Percentiles rank a stretch among this genome's conserved stretches.
These are phyloP conservation scores for Axilococcus clingmanii DNA, from an alignment of 139 green algal species.

Conservation along the genomic window DNA sequence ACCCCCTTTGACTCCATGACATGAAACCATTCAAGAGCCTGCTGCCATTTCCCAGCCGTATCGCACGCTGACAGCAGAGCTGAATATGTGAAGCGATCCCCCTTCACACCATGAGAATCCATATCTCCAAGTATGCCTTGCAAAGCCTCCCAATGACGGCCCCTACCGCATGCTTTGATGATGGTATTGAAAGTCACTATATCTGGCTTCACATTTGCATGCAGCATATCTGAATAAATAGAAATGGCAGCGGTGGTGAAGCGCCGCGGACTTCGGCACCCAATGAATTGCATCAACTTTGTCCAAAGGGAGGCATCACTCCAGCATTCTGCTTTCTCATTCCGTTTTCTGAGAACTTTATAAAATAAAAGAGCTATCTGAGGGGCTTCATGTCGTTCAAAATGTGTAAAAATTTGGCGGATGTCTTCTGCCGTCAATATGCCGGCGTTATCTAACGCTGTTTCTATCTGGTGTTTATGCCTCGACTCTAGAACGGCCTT, in stretches of 20 bases:
- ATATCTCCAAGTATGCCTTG: conserved; percentile 28
- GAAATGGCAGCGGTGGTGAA: conserved; percentile 12
- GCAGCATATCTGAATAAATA: conserved; percentile 31
- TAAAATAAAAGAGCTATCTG: too few relatives aligned
- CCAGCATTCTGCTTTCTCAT: neutral
- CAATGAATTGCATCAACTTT: conserved; percentile 33
- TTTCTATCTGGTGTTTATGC: too few relatives aligned
- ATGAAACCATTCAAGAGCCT: conserved; percentile 41
- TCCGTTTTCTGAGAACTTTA: too few relatives aligned
- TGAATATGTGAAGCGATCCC: conserved; percentile 69
- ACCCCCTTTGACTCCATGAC: conserved; percentile 26
- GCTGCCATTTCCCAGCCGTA: conserved; percentile 47
- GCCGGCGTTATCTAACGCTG: too few relatives aligned
- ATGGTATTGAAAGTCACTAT: conserved; percentile 35
- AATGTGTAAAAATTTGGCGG: too few relatives aligned
- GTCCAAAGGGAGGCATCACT: conserved; percentile 14
- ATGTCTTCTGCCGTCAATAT: too few relatives aligned
- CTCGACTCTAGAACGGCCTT: too few relatives aligned
- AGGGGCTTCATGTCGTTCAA: too few relatives aligned
- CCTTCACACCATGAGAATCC: conserved; percentile 12
- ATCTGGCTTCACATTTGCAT: conserved; percentile 20
- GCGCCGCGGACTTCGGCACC: neutral
- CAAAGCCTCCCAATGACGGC: conserved; percentile 14
- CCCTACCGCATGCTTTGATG: conserved; percentile 30
- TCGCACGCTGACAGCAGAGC: conserved; percentile 70